Conservation (phyloP, 169 alveolate genomes). For the Perkinsus chesapeaki region DNA sequence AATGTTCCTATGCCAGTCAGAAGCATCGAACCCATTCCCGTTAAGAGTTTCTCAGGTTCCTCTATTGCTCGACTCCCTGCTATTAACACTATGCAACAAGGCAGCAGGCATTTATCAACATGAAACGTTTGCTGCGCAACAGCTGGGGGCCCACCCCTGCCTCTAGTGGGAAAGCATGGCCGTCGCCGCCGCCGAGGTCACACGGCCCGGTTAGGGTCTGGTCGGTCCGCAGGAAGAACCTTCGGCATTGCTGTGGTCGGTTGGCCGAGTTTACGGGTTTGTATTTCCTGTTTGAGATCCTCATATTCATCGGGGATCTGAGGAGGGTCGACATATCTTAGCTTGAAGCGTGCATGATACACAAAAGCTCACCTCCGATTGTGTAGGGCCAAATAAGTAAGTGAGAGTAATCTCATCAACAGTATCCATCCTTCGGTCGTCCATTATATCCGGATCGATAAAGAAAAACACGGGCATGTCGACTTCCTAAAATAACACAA, state of each 20-base stretch:
- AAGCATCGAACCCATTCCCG: too few species aligned
- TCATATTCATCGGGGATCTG: not conserved
- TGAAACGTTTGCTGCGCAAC: not conserved
- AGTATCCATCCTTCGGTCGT: conserved; percentile 66
- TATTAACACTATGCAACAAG: not conserved
- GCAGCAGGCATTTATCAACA: not conserved
- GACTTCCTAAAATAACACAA: conserved; percentile 63
- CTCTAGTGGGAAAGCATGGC: not conserved
- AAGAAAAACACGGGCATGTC: conserved; percentile 88
- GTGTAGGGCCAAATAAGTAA: conserved; percentile 57
- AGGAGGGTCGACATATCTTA: not conserved
- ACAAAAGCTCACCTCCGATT: conserved; percentile 14
- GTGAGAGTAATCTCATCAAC: conserved; percentile 76
- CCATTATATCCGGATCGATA: conserved; percentile 78
- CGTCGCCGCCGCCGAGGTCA: not conserved
- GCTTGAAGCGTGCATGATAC: not conserved
- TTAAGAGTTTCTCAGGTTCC: too few species aligned
- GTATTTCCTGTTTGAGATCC: not conserved
- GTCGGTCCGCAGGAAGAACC: not conserved
- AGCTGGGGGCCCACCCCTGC: not conserved
- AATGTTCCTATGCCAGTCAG: too few species aligned
- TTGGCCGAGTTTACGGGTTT: not conserved
- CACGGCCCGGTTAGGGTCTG: not conserved
- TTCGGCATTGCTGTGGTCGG: not conserved
- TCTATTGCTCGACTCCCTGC: too few species aligned